Evolutionary conservation across 2,329 filamentous ascomycete genomes (phyloP).

Genomic region (Colletotrichum ledebouriae): DNA sequence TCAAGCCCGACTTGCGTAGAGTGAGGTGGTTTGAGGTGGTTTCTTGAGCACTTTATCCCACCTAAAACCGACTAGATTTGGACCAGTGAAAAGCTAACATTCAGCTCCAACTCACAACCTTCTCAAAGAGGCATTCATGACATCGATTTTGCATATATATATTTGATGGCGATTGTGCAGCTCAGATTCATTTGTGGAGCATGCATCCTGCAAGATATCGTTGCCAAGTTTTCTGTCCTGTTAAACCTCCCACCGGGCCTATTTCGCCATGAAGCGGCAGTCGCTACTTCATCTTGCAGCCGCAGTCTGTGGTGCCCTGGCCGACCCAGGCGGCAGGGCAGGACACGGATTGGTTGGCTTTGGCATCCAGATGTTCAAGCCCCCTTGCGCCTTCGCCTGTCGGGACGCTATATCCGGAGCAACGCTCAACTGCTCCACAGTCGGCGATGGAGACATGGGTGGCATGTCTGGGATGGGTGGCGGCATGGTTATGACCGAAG

Average conservation of each 20-base stretch:
- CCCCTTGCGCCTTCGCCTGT: constrained; percentile 53
- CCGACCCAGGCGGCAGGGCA: background rate
- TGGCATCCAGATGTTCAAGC: constrained; percentile 48
- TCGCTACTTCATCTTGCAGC: background rate
- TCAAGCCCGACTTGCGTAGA: background rate
- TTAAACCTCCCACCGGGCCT: background rate
- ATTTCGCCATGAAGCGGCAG: background rate
- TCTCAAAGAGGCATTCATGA: background rate
- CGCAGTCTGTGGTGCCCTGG: background rate
- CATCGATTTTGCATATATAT: background rate
- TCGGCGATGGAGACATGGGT: background rate
- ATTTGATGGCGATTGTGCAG: background rate
- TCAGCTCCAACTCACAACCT: background rate
- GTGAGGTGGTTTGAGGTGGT: constrained; percentile 10
- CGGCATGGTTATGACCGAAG: constrained; percentile 41
- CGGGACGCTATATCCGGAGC: constrained; percentile 48
- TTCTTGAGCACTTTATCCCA: background rate
- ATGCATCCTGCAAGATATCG: background rate
- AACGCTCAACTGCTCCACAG: constrained; percentile 23
- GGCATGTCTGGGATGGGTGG: constrained; percentile 5
- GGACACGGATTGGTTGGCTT: constrained; percentile 14
- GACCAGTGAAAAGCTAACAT: background rate
- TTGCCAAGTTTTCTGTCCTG: background rate
- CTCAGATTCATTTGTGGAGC: background rate
- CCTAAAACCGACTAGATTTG: constrained; percentile 7